Evolutionary conservation across 176 grass and related monocot genomes (phyloP), one percentile per base, ranked within the genome.

Genomic region (Zea luxurians): DNA sequence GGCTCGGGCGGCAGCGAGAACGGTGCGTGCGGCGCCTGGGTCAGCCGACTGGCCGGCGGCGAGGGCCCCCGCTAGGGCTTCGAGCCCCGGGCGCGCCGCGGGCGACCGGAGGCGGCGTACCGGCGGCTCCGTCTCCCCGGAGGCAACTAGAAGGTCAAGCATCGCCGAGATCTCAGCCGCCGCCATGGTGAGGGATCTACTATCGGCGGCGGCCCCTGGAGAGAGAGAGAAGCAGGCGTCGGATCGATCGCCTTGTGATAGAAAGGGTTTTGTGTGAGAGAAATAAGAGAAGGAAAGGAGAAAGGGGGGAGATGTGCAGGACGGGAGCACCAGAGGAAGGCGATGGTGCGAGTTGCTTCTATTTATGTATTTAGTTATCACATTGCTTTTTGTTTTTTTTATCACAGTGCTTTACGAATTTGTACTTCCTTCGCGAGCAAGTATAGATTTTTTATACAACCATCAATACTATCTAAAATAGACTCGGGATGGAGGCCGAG

Each of bases 91-190:
- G 18, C 63, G 81, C 10, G 86, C 76, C 18, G 68, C 69, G 38
- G 44, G 27, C 8, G 40, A 8, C 38, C 77, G 64, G 71, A 84
- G 82, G 64, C 82, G 86, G 11, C 77, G 76, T 40, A 65, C 34
- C 17, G 48, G 82, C 43, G 68, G 68, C 18, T 79, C 85, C 48
- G 60, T 66, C 44, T 79, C 82, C 20, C 40, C 82, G 7, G 70
- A 43, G 34, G 70, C 46, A 17, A 64, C 76, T 59, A 73, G 82
- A 41, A 80, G 77, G n/a, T 80, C 71, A 13, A 88, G 82, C 63
- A 88, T 73, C 57, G 71, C 77, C 65, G 77, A 80, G 86, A 88
- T 88, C 82, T 84, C 82, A 71, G 86, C 71, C 86, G 64, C 86
- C 82, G 86, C 82, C 86, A 88, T 81, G 65, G 65, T 66, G 9